Evolutionary conservation across 2,329 filamentous ascomycete species (phyloP).

Genomic region (Colletotrichum horii): DNA sequence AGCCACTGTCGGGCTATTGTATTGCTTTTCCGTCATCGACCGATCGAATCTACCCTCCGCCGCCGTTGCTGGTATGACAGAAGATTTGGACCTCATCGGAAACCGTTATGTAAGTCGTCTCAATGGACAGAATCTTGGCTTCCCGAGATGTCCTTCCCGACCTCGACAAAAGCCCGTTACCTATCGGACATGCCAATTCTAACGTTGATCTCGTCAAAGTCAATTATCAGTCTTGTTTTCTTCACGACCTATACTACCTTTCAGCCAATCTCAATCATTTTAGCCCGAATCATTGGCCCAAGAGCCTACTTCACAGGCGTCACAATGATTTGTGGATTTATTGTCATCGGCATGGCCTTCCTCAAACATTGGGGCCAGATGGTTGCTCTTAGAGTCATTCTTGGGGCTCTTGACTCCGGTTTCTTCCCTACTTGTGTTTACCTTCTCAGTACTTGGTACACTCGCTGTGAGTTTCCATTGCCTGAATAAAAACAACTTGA

Average conservation of each 20-base stretch:
- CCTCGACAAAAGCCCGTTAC: not conserved
- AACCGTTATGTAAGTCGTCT: constrained; percentile 17
- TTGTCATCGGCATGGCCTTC: constrained; percentile 30
- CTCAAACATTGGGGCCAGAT: constrained; percentile 17
- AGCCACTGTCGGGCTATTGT: constrained; percentile 27
- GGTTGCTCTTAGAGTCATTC: constrained; percentile 22
- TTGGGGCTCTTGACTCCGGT: constrained; percentile 25
- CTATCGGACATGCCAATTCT: not conserved
- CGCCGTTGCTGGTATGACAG: constrained; percentile 22
- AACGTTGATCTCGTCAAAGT: not conserved
- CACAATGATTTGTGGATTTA: constrained; percentile 25
- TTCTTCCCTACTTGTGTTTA: constrained; percentile 58
- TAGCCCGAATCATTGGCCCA: constrained; percentile 25
- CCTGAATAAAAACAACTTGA: constrained; percentile 46
- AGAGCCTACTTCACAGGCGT: constrained; percentile 25
- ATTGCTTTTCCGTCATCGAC: constrained; percentile 26
- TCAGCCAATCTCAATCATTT: constrained; percentile 25
- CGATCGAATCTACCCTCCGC: constrained; percentile 21
- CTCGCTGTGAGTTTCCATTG: constrained; percentile 40
- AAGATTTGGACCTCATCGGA: constrained; percentile 16
- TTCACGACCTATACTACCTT: constrained; percentile 28
- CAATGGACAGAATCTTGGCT: not conserved
- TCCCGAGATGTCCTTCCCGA: not conserved
- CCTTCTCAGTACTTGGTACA: constrained; percentile 72
- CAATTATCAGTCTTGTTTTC: constrained; percentile 24